phyloP scores from a whole-genome alignment of 2,329 filamentous ascomycete species.

The Clonostachys chloroleuca region DNA sequence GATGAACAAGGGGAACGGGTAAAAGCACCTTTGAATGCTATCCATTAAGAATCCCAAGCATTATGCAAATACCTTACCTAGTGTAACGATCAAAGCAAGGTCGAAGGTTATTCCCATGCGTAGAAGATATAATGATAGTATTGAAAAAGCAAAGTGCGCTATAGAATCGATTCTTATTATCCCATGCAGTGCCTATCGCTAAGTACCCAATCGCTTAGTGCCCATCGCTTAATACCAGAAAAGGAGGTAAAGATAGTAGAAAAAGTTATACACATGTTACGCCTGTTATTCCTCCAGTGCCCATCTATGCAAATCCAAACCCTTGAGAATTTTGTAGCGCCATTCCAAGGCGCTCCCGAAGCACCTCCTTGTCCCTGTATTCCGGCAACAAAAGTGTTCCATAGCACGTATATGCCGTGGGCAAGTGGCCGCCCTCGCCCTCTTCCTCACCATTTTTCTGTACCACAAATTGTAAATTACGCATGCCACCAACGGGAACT shows the following conservation, averaged over 20 bases:
- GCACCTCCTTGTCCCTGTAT: constrained; percentile 66
- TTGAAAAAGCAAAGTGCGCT: too few species aligned
- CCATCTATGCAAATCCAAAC: constrained; percentile 71
- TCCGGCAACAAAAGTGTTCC: constrained; percentile 81
- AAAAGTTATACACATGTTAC: neutral
- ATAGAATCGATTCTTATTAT: too few species aligned
- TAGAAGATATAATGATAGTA: too few species aligned
- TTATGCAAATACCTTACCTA: too few species aligned
- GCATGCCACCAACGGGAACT: constrained; percentile 81
- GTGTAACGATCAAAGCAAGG: too few species aligned
- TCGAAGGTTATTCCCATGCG: too few species aligned
- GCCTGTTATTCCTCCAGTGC: neutral
- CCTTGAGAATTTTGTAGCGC: constrained; percentile 85
- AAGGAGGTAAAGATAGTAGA: neutral
- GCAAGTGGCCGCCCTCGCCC: constrained; percentile 54
- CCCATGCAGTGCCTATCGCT: too few species aligned
- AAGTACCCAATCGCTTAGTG: too few species aligned
- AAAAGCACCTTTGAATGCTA: too few species aligned
- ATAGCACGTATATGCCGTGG: constrained; percentile 91
- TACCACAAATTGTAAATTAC: constrained; percentile 78
- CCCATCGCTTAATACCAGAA: too few species aligned
- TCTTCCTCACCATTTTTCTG: constrained; percentile 69
- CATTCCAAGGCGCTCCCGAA: constrained; percentile 74
- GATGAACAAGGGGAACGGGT: too few species aligned
- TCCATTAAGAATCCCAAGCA: too few species aligned